Evolutionary conservation across 257 asterid genomes (phyloP).

Genomic region (Scutellaria baicalensis): DNA sequence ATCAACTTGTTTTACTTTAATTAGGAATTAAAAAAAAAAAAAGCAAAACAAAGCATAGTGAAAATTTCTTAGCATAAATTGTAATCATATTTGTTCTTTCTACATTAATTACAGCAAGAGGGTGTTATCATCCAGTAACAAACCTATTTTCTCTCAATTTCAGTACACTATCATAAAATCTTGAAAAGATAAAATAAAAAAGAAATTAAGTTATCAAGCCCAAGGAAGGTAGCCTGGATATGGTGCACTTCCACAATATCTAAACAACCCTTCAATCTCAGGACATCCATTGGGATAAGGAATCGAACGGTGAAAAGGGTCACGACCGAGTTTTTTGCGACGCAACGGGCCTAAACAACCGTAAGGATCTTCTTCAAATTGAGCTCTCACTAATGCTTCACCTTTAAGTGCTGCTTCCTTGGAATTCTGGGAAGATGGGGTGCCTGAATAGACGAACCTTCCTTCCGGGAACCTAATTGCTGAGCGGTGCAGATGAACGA

Average conservation of each 20-base stretch:
- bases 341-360: constrained; percentile 73
- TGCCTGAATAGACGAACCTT: constrained; percentile 71
- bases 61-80: neutral
- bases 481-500: constrained; percentile 67
- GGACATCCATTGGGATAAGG: constrained; percentile 98
- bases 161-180: neutral
- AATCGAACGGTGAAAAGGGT: constrained; percentile 83
- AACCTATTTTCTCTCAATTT: neutral
- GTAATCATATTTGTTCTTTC: neutral
- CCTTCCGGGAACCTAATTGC: constrained; percentile 66
- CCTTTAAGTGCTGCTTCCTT: constrained; percentile 87
- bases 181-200: neutral
- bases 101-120: constrained; percentile 8
- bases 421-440: constrained; percentile 67
- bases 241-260: constrained; percentile 63
- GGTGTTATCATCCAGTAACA: neutral
- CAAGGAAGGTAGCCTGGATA: constrained; percentile 80
- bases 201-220: constrained; percentile 23
- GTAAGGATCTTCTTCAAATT: constrained; percentile 77
- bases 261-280: constrained; percentile 71
- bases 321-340: constrained; percentile 71
- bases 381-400: constrained; percentile 68
- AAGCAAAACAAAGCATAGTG: neutral
- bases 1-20: too few relatives aligned
- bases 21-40: neutral